These are phyloP conservation scores for Karstenula rhodostoma DNA, from an alignment of 2,329 filamentous ascomycete genomes.

Conservation along the genomic window DNA sequence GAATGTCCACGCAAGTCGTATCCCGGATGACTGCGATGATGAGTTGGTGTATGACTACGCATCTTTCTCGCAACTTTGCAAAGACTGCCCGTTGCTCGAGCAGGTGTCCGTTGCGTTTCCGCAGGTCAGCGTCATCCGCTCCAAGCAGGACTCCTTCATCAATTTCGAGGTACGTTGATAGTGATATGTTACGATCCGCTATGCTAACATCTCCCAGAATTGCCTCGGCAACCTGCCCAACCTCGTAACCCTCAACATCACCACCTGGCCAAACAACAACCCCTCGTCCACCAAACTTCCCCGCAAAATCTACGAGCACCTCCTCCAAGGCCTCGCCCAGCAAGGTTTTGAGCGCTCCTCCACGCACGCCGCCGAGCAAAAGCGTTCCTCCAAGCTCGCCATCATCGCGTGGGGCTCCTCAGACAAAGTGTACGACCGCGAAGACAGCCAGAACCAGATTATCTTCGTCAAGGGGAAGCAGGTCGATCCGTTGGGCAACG, in stretches of 20 bases:
- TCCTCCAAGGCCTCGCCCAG: conserved; percentile 53
- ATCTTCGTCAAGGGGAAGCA: conserved; percentile 57
- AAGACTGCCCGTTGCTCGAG: conserved; percentile 53
- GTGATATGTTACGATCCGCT: neutral
- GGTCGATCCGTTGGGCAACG: conserved; percentile 52
- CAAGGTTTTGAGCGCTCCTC: conserved; percentile 46
- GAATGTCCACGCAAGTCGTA: conserved; percentile 53
- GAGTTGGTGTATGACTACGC: conserved; percentile 55
- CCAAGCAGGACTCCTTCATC: conserved; percentile 53
- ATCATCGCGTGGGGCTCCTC: conserved; percentile 57
- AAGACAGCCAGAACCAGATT: conserved; percentile 57
- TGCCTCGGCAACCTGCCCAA: conserved; percentile 49
- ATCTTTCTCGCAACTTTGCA: conserved; percentile 57
- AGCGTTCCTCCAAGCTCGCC: conserved; percentile 49
- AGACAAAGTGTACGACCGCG: conserved; percentile 57
- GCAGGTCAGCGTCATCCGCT: conserved; percentile 52
- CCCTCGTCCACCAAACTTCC: conserved; percentile 52
- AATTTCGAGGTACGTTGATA: conserved; percentile 48
- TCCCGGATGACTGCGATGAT: conserved; percentile 48
- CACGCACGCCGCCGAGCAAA: conserved; percentile 35
- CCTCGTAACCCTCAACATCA: conserved; percentile 58
- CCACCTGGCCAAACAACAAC: conserved; percentile 57
- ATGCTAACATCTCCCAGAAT: conserved; percentile 34
- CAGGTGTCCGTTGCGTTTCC: conserved; percentile 59
- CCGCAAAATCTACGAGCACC: conserved; percentile 55